Base-by-base conservation (phyloP, 2,329 filamentous ascomycete species). In the Keithomyces neogunnii region DNA sequence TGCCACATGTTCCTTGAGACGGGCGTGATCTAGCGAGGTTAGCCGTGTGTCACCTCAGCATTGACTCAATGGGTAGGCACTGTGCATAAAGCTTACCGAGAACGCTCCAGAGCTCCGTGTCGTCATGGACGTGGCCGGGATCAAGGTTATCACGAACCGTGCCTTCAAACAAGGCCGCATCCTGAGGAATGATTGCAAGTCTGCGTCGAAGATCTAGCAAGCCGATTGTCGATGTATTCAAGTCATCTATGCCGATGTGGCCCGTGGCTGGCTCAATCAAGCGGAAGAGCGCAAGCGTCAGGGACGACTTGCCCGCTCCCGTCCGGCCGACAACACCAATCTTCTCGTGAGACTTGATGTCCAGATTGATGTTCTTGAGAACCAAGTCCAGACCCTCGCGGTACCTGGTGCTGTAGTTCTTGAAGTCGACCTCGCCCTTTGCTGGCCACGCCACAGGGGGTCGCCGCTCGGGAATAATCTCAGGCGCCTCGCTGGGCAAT, bases 281-380 rank as follows among this genome's bases (percentile, higher is more conserved):
- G 49, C 95, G 84, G 80, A 99, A 99, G 26, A 99, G 75, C 2
- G 93, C 85, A 46, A 46, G 44, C 4, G 44, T 46, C 30, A 46
- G 11, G 3, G 44, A 46, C 5, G 44, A 33, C 28, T 46, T 46
- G 44, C 44, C 44, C 4, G 30, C 32, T 32, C 44, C 44, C 6
- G 44, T 46, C 13, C 44, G 44, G n/a, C 44, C 44, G 19, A 32
- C 30, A 35, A 46, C 32, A 19, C 44, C 44, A 35, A 46, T 93
- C 78, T 97, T 99, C 74, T 99, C 93, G 63, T 91, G 89, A 4
- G 92, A 85, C 73, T 95, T 95, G 74, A 99, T 95, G 65, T 89
- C 84, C 11, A 99, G 75, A 62, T 81, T 92, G 70, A 99, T 84
- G 64, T 96, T 87, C 76, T 95, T 96, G 59, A 99, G 77, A 51